phyloP scores from a whole-genome alignment of 148 eudicot genomes.

The Tetragonia tetragonoides region DNA sequence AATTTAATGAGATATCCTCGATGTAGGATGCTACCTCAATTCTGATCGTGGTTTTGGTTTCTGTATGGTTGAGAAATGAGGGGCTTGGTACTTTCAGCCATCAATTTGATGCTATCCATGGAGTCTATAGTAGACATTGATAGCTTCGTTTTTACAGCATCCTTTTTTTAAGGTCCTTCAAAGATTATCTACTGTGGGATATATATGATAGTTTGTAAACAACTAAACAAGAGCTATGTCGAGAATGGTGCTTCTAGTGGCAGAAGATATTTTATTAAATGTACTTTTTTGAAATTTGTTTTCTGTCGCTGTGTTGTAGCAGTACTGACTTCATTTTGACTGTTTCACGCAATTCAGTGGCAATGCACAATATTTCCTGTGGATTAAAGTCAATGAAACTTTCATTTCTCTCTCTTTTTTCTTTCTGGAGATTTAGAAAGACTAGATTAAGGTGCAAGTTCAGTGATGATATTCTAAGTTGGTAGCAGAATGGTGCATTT shows the following conservation, averaged over 20 bases:
- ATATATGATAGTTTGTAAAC: not conserved
- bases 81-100: too few species aligned
- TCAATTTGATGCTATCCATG: not conserved
- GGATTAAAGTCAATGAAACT: not conserved
- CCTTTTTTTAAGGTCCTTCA: not conserved
- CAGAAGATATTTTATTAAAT: not conserved
- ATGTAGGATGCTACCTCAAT: not conserved
- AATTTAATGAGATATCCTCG: too few species aligned
- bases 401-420: not conserved
- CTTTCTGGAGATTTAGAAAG: not conserved
- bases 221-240: not conserved
- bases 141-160: too few species aligned
- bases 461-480: not conserved
- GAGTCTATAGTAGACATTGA: not conserved
- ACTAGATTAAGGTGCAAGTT: not conserved
- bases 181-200: not conserved
- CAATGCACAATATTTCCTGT: not conserved
- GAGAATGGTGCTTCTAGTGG: not conserved
- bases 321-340: not conserved
- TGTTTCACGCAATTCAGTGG: not conserved
- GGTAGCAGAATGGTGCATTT: not conserved
- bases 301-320: not conserved
- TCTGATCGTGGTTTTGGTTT: not conserved
- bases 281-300: not conserved
- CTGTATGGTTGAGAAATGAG: not conserved